These are phyloP conservation scores for Rhypophila decipiens DNA, from an alignment of 495 filamentous ascomycete species.

Conservation along the genomic window DNA sequence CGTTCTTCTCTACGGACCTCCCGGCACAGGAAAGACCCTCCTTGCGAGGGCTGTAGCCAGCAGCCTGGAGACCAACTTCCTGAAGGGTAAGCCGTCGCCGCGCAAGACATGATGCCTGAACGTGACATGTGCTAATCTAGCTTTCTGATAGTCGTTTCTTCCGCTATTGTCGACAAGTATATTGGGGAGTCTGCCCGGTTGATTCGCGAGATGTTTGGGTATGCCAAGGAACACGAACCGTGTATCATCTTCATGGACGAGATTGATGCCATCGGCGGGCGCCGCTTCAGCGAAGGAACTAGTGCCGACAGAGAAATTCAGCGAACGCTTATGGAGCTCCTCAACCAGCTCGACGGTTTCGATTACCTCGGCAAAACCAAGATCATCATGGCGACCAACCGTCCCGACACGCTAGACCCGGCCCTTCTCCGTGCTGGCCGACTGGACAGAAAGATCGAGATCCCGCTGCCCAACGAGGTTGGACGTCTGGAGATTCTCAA, in stretches of 20 bases:
- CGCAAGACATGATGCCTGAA: too few relatives aligned
- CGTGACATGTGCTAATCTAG: slow-evolving; percentile 1
- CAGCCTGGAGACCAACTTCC: slow-evolving; percentile 95
- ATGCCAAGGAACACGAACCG: slow-evolving; percentile 98
- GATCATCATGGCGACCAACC: slow-evolving; percentile 99
- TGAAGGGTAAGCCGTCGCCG: slow-evolving; percentile 64
- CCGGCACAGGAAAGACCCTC: slow-evolving; percentile 95
- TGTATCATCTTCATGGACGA: slow-evolving; percentile 99
- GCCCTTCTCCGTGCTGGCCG: slow-evolving; percentile 89
- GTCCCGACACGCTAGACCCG: slow-evolving; percentile 95
- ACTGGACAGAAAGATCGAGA: slow-evolving; percentile 97
- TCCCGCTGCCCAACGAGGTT: slow-evolving; percentile 97
- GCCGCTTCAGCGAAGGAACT: slow-evolving; percentile 97
- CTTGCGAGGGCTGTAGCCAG: slow-evolving; percentile 94
- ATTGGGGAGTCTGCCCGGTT: slow-evolving; percentile 97
- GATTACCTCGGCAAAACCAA: slow-evolving; percentile 99
- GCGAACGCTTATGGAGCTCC: slow-evolving; percentile 96
- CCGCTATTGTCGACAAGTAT: slow-evolving; percentile 99
- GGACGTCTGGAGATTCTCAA: slow-evolving; percentile 97
- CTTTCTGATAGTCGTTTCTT: slow-evolving; percentile 75
- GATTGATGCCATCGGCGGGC: slow-evolving; percentile 97
- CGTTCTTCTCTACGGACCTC: slow-evolving; percentile 93
- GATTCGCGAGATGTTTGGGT: slow-evolving; percentile 99
- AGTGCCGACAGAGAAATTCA: slow-evolving; percentile 98
- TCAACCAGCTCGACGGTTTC: slow-evolving; percentile 98